These are phyloP conservation scores for Nannizzia gypsea DNA, from an alignment of 2,329 filamentous ascomycete genomes.

Conservation along the genomic window DNA sequence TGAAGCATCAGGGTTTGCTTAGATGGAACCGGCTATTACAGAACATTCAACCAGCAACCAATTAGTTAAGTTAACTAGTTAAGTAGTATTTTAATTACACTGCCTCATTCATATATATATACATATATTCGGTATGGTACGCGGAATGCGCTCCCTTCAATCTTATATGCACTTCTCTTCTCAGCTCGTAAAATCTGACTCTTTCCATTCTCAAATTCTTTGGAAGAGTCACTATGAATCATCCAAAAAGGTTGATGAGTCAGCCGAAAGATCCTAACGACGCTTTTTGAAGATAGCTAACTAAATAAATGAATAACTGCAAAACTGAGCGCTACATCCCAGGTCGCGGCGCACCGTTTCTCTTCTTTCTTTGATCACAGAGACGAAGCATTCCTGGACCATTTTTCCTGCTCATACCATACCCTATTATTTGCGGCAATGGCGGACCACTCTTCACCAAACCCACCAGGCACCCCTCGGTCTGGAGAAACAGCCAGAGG, in stretches of 20 bases:
- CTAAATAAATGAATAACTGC: background rate
- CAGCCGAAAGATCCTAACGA: background rate
- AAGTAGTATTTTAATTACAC: background rate
- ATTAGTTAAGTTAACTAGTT: too few relatives aligned
- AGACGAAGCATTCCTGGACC: background rate
- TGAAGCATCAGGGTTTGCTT: background rate
- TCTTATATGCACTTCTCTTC: too few relatives aligned
- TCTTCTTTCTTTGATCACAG: too few relatives aligned
- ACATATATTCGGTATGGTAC: too few relatives aligned
- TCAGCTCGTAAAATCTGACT: too few relatives aligned
- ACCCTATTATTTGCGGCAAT: background rate
- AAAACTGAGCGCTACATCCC: background rate
- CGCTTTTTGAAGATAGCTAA: background rate
- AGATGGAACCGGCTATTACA: background rate
- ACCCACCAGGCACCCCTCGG: slow-evolving; percentile 4
- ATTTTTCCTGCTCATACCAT: background rate
- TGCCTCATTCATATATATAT: background rate
- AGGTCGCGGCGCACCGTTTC: too few relatives aligned
- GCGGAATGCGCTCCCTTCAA: too few relatives aligned
- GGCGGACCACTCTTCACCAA: slow-evolving; percentile 6
- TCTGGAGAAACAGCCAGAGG: background rate
- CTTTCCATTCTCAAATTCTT: background rate
- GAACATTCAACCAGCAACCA: background rate
- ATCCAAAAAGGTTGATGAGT: background rate
- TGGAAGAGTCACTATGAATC: background rate